Evolutionary conservation across 2,329 filamentous ascomycete genomes (phyloP).

Genomic region (Calonectria hongkongensis): DNA sequence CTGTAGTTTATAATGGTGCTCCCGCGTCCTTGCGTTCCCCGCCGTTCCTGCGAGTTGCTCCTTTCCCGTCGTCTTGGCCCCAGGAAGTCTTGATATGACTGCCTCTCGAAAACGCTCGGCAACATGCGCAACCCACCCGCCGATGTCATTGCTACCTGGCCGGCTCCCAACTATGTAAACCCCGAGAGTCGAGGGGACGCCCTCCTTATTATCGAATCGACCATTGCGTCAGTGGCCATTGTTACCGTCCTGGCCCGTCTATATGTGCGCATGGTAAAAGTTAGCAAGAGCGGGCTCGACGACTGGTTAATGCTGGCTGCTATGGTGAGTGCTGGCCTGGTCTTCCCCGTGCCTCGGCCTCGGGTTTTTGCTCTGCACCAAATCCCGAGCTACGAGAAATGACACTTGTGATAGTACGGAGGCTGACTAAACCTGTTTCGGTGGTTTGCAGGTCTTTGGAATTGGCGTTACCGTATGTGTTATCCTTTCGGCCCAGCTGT

Average conservation of each 20-base stretch:
- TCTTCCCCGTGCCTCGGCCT: conserved; percentile 37
- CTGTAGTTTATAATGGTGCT: conserved; percentile 31
- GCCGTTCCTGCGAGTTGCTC: conserved; percentile 60
- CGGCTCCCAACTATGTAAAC: conserved; percentile 60
- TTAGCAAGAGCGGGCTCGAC: conserved; percentile 60
- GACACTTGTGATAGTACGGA: neutral
- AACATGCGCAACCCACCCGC: conserved; percentile 61
- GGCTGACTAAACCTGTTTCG: conserved; percentile 38
- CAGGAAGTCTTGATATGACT: conserved; percentile 23
- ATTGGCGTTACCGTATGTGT: conserved; percentile 59
- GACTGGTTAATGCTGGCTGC: conserved; percentile 66
- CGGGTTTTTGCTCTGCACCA: neutral
- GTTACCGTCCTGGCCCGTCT: conserved; percentile 60
- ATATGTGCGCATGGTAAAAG: conserved; percentile 60
- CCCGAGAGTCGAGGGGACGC: conserved; percentile 61
- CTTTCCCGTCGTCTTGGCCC: conserved; percentile 34
- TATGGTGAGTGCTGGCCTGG: conserved; percentile 54
- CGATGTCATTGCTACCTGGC: conserved; percentile 62
- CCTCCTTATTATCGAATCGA: conserved; percentile 62
- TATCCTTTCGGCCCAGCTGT: conserved; percentile 59
- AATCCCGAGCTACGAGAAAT: neutral
- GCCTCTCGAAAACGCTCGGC: conserved; percentile 31
- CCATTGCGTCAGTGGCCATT: conserved; percentile 59
- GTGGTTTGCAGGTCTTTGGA: conserved; percentile 56
- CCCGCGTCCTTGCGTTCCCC: conserved; percentile 37